Evolutionary conservation across 352 stramenopile species (phyloP), one percentile per base, ranked within the genome.

Genomic region (Plasmopara halstedii): DNA sequence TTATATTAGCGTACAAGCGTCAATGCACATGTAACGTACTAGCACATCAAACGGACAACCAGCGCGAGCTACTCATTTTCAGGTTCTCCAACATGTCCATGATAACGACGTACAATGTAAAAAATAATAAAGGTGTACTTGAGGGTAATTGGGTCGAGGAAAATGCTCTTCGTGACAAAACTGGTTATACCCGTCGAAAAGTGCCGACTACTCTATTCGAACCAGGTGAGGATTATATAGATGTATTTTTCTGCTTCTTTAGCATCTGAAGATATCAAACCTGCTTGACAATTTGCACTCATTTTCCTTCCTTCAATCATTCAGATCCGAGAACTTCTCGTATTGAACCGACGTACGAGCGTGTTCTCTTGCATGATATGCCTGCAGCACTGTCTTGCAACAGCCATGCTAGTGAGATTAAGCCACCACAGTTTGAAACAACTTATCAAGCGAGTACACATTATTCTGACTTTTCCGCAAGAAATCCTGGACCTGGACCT

Each of bases 121-220:
- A 76, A 57, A 88, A 93, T 50, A 62, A 53, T 39, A 83, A 86
- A 38, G 73, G 69, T 11, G 69, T 76, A 35, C 63, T 93, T 15
- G 65, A 89, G 17, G 81, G 81, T 17, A 93, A 93, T 52, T 93
- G 81, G 81, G 75, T 93, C 37, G 78, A 93, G 26, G 81, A 93
- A 45, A 67, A 87, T 17, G 81, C 78, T 2, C 58, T 93, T 29
- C 72, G 75, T 7, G 39, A 58, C 3, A 50, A 42, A 26, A 93
- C 81, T 6, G 81, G 78, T 3, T 80, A 77, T 25, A 64, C 73
- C 2, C 70, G 78, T 8, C 71, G 73, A 26, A 70, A 73, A 36
- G 63, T 88, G 1, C 78, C 78, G 1, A 50, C 53, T 7, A 31
- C 54, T 2, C 19, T 56, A 13, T 66, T 51, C 9, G 56, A 67